Percentiles rank a stretch among this genome's conserved stretches.
Evolutionary conservation across 345 rosid species (phyloP).

Genomic region (Brassica rapa): DNA sequence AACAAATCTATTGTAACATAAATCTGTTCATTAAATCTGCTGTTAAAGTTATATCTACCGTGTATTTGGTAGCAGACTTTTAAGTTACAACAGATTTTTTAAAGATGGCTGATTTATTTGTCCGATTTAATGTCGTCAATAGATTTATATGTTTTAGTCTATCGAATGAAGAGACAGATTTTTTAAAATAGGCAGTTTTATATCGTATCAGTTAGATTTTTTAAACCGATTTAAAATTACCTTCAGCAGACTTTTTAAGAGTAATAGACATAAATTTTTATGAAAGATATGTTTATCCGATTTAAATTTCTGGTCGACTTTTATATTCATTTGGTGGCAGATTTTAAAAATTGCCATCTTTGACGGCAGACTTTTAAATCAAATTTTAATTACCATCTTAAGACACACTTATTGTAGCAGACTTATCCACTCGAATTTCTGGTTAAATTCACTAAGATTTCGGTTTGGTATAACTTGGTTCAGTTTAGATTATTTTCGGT

Average conservation of each 20-base stretch:
- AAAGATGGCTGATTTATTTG: background rate
- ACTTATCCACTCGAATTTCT: background rate
- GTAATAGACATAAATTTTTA: too few relatives aligned
- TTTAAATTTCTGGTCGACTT: background rate
- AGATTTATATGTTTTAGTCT: background rate
- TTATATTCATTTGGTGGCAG: background rate
- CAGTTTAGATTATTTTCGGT: background rate
- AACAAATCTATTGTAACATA: too few relatives aligned
- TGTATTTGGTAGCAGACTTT: background rate
- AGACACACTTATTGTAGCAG: background rate
- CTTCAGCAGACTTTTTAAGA: background rate
- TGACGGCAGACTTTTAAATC: background rate
- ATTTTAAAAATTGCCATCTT: background rate
- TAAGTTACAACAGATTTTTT: background rate
- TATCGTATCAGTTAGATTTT: background rate
- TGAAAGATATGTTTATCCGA: background rate
- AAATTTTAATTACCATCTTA: background rate
- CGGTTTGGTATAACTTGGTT: background rate
- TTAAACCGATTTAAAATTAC: background rate
- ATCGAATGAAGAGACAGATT: background rate
- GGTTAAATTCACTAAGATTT: background rate
- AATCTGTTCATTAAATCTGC: background rate
- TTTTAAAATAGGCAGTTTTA: background rate
- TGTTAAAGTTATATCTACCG: background rate
- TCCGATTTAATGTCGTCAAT: background rate